These are phyloP conservation scores for Mycena haematopus DNA, from an alignment of 768 basidiomycete species.

Conservation along the genomic window DNA sequence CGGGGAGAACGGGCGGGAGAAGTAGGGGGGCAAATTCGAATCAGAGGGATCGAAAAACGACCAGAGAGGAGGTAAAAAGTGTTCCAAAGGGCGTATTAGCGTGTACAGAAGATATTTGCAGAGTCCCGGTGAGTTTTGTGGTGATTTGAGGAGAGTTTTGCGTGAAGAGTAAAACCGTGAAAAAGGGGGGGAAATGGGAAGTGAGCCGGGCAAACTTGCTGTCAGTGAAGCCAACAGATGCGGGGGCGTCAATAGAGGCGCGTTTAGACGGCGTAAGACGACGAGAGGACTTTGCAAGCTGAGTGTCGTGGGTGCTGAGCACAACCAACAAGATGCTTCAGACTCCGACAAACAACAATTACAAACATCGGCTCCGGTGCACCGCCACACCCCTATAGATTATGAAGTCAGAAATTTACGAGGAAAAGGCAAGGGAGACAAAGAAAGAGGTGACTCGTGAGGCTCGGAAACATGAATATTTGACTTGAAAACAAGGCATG, in stretches of 20 bases:
- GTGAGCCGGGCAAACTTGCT: constrained; percentile 15
- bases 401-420: no score
- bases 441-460: no score
- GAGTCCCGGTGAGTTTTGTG: constrained; percentile 28
- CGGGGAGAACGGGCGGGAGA: constrained; percentile 22
- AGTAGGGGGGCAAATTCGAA: constrained; percentile 15
- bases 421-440: no score
- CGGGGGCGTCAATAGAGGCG: constrained; percentile 16
- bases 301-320: constrained; percentile 14
- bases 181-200: constrained; percentile 11
- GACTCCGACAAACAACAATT: constrained; percentile 1
- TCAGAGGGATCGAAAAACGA: constrained; percentile 22
- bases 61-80: constrained; percentile 26
- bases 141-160: constrained; percentile 26
- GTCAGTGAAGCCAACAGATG: constrained; percentile 33
- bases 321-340: constrained; percentile 16
- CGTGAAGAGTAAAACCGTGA: constrained; percentile 7
- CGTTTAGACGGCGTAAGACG: constrained; percentile 22
- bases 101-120: constrained; percentile 18
- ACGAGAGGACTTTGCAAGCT: constrained; percentile 12
- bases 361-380: constrained; percentile 1
- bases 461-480: no score
- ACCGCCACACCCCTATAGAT: no score
- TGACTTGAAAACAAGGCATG: no score
- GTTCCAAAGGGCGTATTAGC: constrained; percentile 26